These are phyloP conservation scores for Cardamine chenopodiifolia DNA, from an alignment of 345 rosid species.

Conservation along the genomic window DNA sequence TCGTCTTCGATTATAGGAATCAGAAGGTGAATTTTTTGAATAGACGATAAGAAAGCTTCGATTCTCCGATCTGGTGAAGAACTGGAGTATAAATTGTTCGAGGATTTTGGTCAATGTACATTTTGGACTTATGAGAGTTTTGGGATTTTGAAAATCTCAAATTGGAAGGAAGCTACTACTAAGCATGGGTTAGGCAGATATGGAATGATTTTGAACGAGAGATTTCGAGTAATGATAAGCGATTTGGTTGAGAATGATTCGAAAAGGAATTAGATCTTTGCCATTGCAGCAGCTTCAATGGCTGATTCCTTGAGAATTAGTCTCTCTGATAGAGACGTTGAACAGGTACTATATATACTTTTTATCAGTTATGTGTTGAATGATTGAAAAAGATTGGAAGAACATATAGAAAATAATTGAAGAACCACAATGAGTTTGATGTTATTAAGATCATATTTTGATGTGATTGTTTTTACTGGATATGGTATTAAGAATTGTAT, in stretches of 20 bases:
- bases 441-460: not conserved
- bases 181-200: constrained; percentile 44
- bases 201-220: constrained; percentile 18
- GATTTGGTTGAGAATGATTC: constrained; percentile 47
- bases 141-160: constrained; percentile 6
- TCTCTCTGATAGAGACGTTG: constrained; percentile 75
- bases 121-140: constrained; percentile 33
- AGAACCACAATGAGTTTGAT: not conserved
- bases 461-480: not conserved
- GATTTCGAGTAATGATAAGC: constrained; percentile 25
- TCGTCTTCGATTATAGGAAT: not conserved
- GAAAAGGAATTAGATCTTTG: constrained; percentile 54
- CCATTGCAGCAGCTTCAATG: constrained; percentile 61
- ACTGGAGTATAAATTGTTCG: constrained; percentile 14
- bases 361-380: not conserved
- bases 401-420: not conserved
- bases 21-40: not conserved
- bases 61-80: not conserved
- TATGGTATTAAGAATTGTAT: not conserved
- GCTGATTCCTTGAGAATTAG: constrained; percentile 68
- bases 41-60: not conserved
- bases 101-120: constrained; percentile 30
- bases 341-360: constrained; percentile 58
- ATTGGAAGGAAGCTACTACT: not conserved
- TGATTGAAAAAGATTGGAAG: not conserved